Percentiles rank a stretch among this genome's conserved stretches.
These are phyloP conservation scores for Nakazawaea holstii DNA, from an alignment of 805 yeast species.

Conservation along the genomic window DNA sequence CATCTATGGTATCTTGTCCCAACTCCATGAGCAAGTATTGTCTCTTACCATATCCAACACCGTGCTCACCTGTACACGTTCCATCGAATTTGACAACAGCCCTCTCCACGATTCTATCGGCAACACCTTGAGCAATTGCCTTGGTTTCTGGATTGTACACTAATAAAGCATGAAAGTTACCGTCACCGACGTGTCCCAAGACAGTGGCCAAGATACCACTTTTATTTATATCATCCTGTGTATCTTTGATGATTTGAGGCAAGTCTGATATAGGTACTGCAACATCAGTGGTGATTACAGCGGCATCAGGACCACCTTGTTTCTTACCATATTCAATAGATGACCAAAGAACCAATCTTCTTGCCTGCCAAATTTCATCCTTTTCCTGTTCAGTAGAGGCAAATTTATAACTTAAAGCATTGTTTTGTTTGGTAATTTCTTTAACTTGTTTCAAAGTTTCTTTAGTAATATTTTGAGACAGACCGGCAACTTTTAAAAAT, in stretches of 20 bases:
- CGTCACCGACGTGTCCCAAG: constrained; percentile 71
- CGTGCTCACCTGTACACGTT: constrained; percentile 76
- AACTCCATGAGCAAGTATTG: constrained; percentile 48
- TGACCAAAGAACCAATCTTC: constrained; percentile 57
- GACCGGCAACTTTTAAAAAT: constrained; percentile 47
- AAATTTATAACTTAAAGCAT: constrained; percentile 44
- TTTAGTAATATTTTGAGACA: constrained; percentile 28
- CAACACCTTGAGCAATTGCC: constrained; percentile 27
- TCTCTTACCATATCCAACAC: constrained; percentile 66
- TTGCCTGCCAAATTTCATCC: constrained; percentile 59
- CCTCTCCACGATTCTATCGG: constrained; percentile 23
- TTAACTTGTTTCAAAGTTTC: constrained; percentile 39
- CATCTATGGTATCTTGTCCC: constrained; percentile 52
- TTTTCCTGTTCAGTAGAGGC: constrained; percentile 53
- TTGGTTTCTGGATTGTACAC: constrained; percentile 39
- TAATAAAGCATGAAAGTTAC: constrained; percentile 60
- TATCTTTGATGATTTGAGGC: constrained; percentile 46
- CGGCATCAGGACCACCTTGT: constrained; percentile 39
- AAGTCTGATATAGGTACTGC: constrained; percentile 64
- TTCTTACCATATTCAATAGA: constrained; percentile 50
- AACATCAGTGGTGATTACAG: constrained; percentile 65
- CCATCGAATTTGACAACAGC: constrained; percentile 47
- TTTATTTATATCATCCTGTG: constrained; percentile 45
- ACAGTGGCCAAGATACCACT: constrained; percentile 42
- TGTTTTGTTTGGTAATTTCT: constrained; percentile 39